These are phyloP conservation scores for Symbiodinium natans DNA, from an alignment of 73 alveolate genomes.

Conservation along the genomic window DNA sequence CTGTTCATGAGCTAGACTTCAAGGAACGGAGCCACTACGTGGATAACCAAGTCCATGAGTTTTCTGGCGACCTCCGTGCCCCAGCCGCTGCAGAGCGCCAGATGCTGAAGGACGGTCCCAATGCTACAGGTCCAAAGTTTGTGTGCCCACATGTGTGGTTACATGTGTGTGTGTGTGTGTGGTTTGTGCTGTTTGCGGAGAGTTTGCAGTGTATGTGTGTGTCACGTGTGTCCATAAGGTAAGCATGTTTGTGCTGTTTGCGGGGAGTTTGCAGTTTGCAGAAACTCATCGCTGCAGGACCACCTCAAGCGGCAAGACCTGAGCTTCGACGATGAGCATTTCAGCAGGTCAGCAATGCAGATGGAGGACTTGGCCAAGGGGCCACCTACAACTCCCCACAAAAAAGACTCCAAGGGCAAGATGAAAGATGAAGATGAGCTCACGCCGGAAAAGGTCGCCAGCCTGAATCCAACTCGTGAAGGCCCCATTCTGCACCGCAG, in stretches of 20 bases:
- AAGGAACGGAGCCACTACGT: not conserved
- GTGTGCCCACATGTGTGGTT: not conserved
- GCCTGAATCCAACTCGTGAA: not conserved
- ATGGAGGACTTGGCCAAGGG: not conserved
- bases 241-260: not conserved
- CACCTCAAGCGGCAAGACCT: conserved; percentile 14
- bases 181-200: not conserved
- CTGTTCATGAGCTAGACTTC: not conserved
- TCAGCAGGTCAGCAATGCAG: not conserved
- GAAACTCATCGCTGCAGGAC: not conserved
- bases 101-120: not conserved
- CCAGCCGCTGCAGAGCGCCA: not conserved
- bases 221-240: not conserved
- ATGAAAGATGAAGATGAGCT: not conserved
- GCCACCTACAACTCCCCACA: not conserved
- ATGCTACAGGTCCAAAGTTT: not conserved
- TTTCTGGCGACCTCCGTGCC: not conserved
- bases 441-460: not conserved
- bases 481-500: conserved; percentile 3
- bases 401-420: not conserved
- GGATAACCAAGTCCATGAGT: not conserved
- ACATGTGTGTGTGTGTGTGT: not conserved
- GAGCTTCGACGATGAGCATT: not conserved
- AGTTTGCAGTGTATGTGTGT: not conserved
- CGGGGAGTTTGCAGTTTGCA: not conserved